A percentile compares a stretch with the other conserved stretches of the same genome.
Conservation (phyloP, 2,329 filamentous ascomycete genomes). For the Ophiocordyceps sinensis region DNA sequence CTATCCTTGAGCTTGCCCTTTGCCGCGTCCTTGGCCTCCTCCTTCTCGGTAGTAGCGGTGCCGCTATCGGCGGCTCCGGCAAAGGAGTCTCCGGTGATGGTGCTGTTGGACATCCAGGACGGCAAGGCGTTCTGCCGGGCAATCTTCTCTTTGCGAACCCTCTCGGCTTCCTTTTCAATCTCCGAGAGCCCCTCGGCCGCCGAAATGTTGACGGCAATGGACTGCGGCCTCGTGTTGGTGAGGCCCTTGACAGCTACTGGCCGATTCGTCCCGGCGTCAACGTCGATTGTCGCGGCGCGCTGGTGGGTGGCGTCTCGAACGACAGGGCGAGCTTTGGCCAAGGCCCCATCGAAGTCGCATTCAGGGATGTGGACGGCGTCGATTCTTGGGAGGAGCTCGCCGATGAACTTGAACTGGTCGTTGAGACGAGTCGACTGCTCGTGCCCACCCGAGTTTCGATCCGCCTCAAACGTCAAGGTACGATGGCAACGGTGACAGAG, state of each 20-base stretch:
- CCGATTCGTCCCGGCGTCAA: conserved; percentile 36
- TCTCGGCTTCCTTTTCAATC: conserved; percentile 51
- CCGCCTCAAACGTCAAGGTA: conserved; percentile 48
- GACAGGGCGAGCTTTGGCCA: conserved; percentile 48
- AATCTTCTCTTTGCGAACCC: conserved; percentile 49
- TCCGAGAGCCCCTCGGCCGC: conserved; percentile 50
- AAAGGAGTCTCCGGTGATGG: conserved; percentile 50
- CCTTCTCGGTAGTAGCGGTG: conserved; percentile 17
- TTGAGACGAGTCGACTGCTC: conserved; percentile 64
- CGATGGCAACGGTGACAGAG: conserved; percentile 66
- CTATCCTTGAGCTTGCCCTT: conserved; percentile 25
- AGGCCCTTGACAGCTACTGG: conserved; percentile 59
- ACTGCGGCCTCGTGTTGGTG: conserved; percentile 50
- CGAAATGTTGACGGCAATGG: conserved; percentile 56
- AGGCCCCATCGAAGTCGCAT: conserved; percentile 57
- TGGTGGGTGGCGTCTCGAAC: conserved; percentile 54
- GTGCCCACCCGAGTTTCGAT: conserved; percentile 54
- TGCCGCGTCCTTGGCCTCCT: conserved; percentile 32
- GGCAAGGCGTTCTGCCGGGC: conserved; percentile 56
- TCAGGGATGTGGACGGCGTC: conserved; percentile 62
- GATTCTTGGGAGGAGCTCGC: conserved; percentile 61
- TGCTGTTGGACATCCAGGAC: conserved; percentile 57
- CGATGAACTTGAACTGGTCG: conserved; percentile 65
- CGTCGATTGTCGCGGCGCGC: conserved; percentile 41
- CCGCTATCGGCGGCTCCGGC: conserved; percentile 14